Conservation (phyloP, 345 rosid species). For the Iberis pinnata region DNA sequence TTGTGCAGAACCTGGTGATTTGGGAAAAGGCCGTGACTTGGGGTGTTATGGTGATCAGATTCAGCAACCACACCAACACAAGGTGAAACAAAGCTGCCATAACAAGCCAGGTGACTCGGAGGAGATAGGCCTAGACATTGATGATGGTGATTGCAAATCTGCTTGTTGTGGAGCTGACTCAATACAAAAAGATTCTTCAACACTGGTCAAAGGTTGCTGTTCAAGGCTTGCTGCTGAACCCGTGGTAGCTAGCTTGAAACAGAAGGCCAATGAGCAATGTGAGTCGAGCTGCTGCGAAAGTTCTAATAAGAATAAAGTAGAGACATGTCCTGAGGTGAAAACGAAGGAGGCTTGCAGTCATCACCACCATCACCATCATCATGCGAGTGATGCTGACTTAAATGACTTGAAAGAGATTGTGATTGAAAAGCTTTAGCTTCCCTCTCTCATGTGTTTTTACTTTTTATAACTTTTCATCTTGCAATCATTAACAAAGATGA, state of each 20-base stretch:
- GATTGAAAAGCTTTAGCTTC: too few species aligned
- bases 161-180: constrained; percentile 25
- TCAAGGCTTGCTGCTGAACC: constrained; percentile 16
- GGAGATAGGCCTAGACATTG: constrained; percentile 10
- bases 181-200: constrained; percentile 9
- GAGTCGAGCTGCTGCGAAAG: constrained; percentile 21
- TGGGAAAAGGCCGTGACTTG: constrained; percentile 2
- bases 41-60: constrained; percentile 26
- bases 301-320: constrained; percentile 10
- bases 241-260: constrained; percentile 15
- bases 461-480: too few species aligned
- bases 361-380: too few species aligned
- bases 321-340: constrained; percentile 11
- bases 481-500: too few species aligned
- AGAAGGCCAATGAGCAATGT: constrained; percentile 8
- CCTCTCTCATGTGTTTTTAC: too few species aligned
- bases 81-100: constrained; percentile 20
- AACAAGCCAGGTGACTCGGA: constrained; percentile 1
- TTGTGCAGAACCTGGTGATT: constrained; percentile 3
- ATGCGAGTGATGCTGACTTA: too few species aligned
- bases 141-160: constrained; percentile 9
- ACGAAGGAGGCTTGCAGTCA: constrained; percentile 11
- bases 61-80: constrained; percentile 6
- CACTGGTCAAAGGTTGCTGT: constrained; percentile 6
- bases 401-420: too few species aligned